Evolutionary conservation across 345 rosid genomes (phyloP), one percentile per base, ranked within the genome.

Genomic region (Kandelia obovata): DNA sequence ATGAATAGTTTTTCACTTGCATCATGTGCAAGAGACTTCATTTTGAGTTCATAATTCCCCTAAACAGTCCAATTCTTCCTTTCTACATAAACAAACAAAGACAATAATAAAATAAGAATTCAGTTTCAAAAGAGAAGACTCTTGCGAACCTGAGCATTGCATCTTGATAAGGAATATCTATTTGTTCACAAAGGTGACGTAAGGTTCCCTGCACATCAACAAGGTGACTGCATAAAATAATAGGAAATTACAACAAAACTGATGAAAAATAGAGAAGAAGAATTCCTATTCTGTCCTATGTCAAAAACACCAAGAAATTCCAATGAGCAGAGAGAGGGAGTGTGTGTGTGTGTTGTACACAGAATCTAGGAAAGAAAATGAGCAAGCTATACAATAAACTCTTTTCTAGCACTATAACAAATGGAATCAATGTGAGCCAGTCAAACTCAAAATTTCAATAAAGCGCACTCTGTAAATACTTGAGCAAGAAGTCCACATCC

Each of bases 131-230:
- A 34, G 56, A 37, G 51, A 32, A 37, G 6, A 26, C 1, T 56
- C 69, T 52, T n/a, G 58, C 85, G 53, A 79, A 86, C 96, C 81
- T 88, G 72, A 92, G 92, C 95, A 90, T 92, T 61, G 86, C 61
- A 13, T 82, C 71, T 67, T 90, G 88, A 79, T 83, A 90, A 70
- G 96, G 96, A 79, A 92, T 85, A 61, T 77, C 80, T 80, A 92
- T 74, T 61, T 90, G 92, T 79, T 86, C 77, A 67, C 92, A 92
- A 76, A 92, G 95, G 74, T 86, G 79, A n/a, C 78, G 84, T 60
- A 90, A 75, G 30, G 91, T 83, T 58, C 77, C 89, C 98, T 92
- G 79, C 75, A 69, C n/a, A 69, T 57, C 13, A 31, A 67, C 10
- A 60, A 69, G 52, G 53, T n/a, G 57, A 67, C 64, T 13, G 43